Conservation (phyloP, 2,329 filamentous ascomycete species). For the Herpotrichia juniperi region DNA sequence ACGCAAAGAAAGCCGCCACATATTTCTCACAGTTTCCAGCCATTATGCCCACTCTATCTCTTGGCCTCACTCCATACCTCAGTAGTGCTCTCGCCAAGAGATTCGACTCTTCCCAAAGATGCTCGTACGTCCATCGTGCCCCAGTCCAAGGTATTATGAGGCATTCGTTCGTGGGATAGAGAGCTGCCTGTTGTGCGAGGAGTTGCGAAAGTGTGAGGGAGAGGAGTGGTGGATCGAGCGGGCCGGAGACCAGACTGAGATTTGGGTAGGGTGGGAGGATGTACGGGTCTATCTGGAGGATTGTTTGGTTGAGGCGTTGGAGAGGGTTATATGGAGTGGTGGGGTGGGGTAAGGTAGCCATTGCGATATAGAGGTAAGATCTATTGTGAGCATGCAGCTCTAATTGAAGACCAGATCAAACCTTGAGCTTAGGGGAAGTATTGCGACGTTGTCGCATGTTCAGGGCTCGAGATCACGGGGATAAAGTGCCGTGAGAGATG, state of each 20-base stretch:
- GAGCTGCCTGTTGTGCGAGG: slow-evolving; percentile 71
- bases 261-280: slow-evolving; percentile 46
- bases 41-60: slow-evolving; percentile 77
- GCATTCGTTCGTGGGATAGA: slow-evolving; percentile 70
- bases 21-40: slow-evolving; percentile 67
- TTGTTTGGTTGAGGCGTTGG: slow-evolving; percentile 44
- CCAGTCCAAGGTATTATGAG: slow-evolving; percentile 78
- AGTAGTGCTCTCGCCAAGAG: slow-evolving; percentile 57
- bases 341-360: slow-evolving; percentile 8
- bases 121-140: slow-evolving; percentile 70
- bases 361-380: slow-evolving; percentile 20
- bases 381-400: slow-evolving; percentile 26
- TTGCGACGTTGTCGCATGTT: no score
- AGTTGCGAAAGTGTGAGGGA: slow-evolving; percentile 76
- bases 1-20: slow-evolving; percentile 72
- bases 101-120: slow-evolving; percentile 47
- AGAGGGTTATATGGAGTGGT: slow-evolving; percentile 11
- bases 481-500: slow-evolving; percentile 17
- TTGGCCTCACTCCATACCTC: slow-evolving; percentile 68
- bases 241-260: slow-evolving; percentile 69
- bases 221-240: slow-evolving; percentile 70
- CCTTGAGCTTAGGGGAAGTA: no score
- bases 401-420: neutral
- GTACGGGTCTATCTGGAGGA: slow-evolving; percentile 46
- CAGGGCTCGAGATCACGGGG: slow-evolving; percentile 11